These are phyloP conservation scores for Vickermania spadyakhi DNA, from an alignment of 208 protist genomes.

Conservation along the genomic window DNA sequence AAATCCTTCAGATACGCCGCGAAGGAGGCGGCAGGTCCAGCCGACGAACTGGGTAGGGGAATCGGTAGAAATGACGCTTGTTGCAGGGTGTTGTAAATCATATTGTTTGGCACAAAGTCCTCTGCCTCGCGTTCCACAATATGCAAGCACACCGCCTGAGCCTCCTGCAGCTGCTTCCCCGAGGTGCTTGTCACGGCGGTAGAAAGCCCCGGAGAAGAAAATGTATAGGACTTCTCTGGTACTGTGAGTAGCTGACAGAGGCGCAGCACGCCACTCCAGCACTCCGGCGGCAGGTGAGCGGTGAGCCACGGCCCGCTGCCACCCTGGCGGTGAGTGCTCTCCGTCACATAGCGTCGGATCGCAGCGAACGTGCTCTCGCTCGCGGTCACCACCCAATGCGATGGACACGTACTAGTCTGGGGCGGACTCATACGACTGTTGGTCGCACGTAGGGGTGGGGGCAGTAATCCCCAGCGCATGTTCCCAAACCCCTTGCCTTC, in stretches of 20 bases:
- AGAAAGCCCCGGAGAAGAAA: conserved; percentile 49
- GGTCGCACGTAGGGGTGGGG: too few relatives aligned
- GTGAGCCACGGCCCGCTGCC: too few relatives aligned
- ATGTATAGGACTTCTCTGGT: conserved; percentile 30
- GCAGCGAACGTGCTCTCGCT: too few relatives aligned
- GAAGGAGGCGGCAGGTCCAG: conserved; percentile 13
- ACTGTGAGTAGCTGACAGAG: conserved; percentile 37
- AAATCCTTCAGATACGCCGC: conserved; percentile 13
- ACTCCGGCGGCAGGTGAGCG: conserved; percentile 15
- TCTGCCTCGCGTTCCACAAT: conserved; percentile 40
- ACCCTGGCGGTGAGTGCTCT: too few relatives aligned
- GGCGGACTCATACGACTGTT: too few relatives aligned
- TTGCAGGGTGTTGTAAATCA: conserved; percentile 69
- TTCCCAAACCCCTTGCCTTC: too few relatives aligned
- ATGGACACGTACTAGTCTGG: too few relatives aligned
- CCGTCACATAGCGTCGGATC: too few relatives aligned
- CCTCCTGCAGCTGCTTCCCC: background rate
- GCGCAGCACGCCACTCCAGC: conserved; percentile 35
- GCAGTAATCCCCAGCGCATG: too few relatives aligned
- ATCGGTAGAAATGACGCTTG: conserved; percentile 4
- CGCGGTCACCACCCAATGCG: too few relatives aligned
- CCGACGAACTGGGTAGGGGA: background rate
- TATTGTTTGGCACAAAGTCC: conserved; percentile 81
- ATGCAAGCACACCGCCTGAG: conserved; percentile 56
- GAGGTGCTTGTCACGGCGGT: background rate